Evolutionary conservation across 306 rosid genomes (phyloP).

Genomic region (Prunus kanzakura): DNA sequence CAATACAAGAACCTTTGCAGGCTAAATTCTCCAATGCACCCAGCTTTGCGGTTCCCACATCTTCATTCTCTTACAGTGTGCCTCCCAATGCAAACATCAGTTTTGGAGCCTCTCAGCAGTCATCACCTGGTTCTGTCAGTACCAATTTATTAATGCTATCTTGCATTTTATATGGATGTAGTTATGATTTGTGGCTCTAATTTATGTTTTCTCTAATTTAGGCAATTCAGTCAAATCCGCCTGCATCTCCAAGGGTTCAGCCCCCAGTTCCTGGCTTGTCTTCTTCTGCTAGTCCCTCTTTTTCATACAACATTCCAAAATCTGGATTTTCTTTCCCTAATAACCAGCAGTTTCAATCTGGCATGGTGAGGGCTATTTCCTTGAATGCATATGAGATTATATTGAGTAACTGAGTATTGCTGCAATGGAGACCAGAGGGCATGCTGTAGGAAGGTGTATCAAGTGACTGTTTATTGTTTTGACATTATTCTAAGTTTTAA

Average conservation of each 20-base stretch:
- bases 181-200: not conserved
- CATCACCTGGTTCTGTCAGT: constrained; percentile 39
- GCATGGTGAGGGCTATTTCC: constrained; percentile 28
- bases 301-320: constrained; percentile 45
- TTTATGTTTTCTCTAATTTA: constrained; percentile 18
- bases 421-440: not conserved
- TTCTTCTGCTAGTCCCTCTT: constrained; percentile 38
- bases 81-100: constrained; percentile 3
- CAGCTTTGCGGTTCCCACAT: constrained; percentile 26
- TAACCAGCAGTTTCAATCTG: constrained; percentile 39
- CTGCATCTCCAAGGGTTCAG: constrained; percentile 37
- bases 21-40: constrained; percentile 11
- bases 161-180: not conserved
- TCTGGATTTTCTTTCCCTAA: constrained; percentile 25
- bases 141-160: not conserved
- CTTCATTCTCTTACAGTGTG: constrained; percentile 16
- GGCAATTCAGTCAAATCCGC: constrained; percentile 31
- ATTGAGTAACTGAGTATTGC: not conserved
- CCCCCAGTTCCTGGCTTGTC: constrained; percentile 39
- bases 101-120: constrained; percentile 29
- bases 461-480: not conserved
- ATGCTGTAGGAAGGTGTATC: not conserved
- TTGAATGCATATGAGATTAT: constrained; percentile 1
- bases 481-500: not conserved
- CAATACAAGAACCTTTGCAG: constrained; percentile 10